Evolutionary conservation across 2,329 filamentous ascomycete species (phyloP).

Genomic region (Thielaviopsis populi): DNA sequence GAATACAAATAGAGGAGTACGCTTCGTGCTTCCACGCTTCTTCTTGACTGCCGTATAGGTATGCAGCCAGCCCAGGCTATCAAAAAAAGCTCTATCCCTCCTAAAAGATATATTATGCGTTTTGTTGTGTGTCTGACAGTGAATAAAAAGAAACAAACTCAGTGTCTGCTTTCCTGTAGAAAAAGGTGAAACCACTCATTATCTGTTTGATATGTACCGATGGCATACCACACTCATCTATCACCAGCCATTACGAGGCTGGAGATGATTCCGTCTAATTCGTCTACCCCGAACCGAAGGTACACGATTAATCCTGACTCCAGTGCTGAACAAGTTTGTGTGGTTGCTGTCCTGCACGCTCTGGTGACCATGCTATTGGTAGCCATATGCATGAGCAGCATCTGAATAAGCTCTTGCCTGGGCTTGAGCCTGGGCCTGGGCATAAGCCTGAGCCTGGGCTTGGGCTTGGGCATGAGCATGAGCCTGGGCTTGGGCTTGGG

Average conservation of each 20-base stretch:
- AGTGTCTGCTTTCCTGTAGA: background rate
- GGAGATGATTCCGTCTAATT: background rate
- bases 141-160: background rate
- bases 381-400: constrained; percentile 9
- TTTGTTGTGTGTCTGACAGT: background rate
- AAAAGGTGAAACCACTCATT: background rate
- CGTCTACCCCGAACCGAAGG: background rate
- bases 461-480: constrained; percentile 15
- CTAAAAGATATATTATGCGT: background rate
- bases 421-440: constrained; percentile 7
- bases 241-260: background rate
- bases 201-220: background rate
- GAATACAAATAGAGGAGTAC: no score
- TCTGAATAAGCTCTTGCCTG: constrained; percentile 13
- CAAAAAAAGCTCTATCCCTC: no score
- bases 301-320: background rate
- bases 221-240: background rate
- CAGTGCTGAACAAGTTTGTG: background rate
- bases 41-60: no score
- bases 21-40: no score
- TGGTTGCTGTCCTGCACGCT: background rate
- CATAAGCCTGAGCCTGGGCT: constrained; percentile 6
- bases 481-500: constrained; percentile 9
- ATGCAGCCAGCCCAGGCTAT: no score
- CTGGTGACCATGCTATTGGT: constrained; percentile 10